Evolutionary conservation across 2,329 filamentous ascomycete species (phyloP).

Genomic region (Epichloe gansuensis): DNA sequence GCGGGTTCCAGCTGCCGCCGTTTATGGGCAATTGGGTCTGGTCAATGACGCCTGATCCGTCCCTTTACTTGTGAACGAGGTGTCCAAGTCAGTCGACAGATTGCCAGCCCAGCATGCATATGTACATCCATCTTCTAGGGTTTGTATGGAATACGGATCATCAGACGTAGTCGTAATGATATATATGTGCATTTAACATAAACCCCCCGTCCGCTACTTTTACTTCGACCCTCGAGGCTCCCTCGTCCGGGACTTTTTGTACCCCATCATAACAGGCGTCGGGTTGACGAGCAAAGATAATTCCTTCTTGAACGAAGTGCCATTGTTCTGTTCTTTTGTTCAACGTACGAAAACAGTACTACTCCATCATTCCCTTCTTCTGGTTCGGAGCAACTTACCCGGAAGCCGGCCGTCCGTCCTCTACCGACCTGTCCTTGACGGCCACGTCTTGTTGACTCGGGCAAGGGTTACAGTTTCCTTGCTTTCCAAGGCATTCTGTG

Average conservation of each 20-base stretch:
- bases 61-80: not conserved
- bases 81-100: not conserved
- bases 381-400: not conserved
- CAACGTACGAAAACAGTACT: not conserved
- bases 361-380: not conserved
- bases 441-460: not conserved
- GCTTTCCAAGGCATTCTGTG: not conserved
- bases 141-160: not conserved
- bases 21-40: not conserved
- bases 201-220: not conserved
- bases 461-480: not conserved
- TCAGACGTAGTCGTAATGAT: not conserved
- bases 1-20: not conserved
- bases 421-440: not conserved
- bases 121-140: not conserved
- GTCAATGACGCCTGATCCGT: not conserved
- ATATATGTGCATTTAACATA: not conserved
- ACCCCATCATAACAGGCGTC: not conserved
- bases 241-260: constrained; percentile 2
- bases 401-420: not conserved
- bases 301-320: not conserved
- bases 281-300: not conserved
- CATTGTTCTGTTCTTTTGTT: not conserved
- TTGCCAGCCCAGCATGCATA: not conserved
- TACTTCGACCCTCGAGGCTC: not conserved